phyloP scores from a whole-genome alignment of 176 grass and related monocot genomes.

The Dactylis glomerata region DNA sequence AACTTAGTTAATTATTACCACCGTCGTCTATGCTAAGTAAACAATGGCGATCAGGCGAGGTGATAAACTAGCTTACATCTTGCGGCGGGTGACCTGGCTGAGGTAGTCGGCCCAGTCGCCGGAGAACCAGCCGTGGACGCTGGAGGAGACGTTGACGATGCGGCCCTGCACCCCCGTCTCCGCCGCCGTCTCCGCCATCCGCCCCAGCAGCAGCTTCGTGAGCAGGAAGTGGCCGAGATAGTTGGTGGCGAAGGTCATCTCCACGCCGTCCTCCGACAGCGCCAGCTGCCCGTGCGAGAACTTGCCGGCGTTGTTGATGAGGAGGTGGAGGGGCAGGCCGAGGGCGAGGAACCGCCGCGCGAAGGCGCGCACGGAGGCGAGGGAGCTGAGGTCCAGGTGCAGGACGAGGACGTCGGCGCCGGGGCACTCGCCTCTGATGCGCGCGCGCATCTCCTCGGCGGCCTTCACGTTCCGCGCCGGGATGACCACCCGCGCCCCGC shows the following conservation, averaged over 20 bases:
- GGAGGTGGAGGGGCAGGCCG: slow-evolving; percentile 76
- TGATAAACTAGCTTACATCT: slow-evolving; percentile 46
- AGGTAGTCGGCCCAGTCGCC: slow-evolving; percentile 86
- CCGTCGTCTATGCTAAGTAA: no score
- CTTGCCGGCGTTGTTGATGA: slow-evolving; percentile 97
- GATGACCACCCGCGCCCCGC: slow-evolving; percentile 74
- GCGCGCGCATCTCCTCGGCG: slow-evolving; percentile 65
- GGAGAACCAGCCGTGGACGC: slow-evolving; percentile 95
- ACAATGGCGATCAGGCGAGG: not conserved
- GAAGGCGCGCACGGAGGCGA: slow-evolving; percentile 78
- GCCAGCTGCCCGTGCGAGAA: slow-evolving; percentile 86
- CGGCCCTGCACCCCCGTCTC: slow-evolving; percentile 63
- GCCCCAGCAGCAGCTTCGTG: slow-evolving; percentile 58
- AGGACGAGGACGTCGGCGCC: slow-evolving; percentile 61
- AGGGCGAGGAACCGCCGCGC: slow-evolving; percentile 58
- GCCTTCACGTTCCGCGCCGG: slow-evolving; percentile 76
- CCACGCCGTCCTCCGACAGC: slow-evolving; percentile 87
- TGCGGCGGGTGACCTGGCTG: slow-evolving; percentile 62
- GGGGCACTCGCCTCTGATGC: slow-evolving; percentile 54
- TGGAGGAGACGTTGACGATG: slow-evolving; percentile 88
- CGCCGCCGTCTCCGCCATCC: slow-evolving; percentile 72
- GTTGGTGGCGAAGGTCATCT: slow-evolving; percentile 99
- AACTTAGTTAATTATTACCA: not conserved
- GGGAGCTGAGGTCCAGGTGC: slow-evolving; percentile 85
- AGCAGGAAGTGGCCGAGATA: slow-evolving; percentile 90